Conservation (phyloP, 2,329 filamentous ascomycete species). For the Claviceps spartinae region DNA sequence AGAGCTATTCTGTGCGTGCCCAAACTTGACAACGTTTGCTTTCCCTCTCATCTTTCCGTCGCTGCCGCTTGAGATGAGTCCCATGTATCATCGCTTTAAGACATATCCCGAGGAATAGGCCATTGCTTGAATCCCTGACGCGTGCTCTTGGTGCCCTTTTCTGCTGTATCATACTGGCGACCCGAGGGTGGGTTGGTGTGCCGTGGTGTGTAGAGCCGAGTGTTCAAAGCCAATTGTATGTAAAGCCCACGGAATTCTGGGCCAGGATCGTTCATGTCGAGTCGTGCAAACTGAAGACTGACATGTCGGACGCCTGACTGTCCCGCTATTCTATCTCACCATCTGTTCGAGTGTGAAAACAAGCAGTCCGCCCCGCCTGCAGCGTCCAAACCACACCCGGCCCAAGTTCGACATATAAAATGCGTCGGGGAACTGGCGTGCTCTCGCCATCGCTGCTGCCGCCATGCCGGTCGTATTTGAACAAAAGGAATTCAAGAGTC, state of each 20-base stretch:
- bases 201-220: too few relatives aligned
- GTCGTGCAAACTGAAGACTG: too few relatives aligned
- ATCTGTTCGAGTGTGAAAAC: not conserved
- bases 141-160: too few relatives aligned
- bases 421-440: constrained; percentile 1
- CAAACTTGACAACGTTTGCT: not conserved
- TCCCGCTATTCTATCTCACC: not conserved
- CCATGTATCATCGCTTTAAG: too few relatives aligned
- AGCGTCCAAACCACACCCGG: not conserved
- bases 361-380: not conserved
- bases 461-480: not conserved
- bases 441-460: not conserved
- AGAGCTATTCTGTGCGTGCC: constrained; percentile 7
- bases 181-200: too few relatives aligned
- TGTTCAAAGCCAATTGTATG: too few relatives aligned
- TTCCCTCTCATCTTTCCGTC: constrained; percentile 12
- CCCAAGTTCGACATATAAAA: constrained; percentile 3
- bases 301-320: not conserved
- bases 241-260: too few relatives aligned
- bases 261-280: too few relatives aligned
- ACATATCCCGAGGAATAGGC: too few relatives aligned
- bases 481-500: not conserved
- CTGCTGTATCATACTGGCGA: too few relatives aligned
- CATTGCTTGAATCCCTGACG: too few relatives aligned
- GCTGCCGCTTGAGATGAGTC: not conserved